Conservation (phyloP, 1,284 basidiomycete genomes). For the Neotropicomus parvogracilis region DNA sequence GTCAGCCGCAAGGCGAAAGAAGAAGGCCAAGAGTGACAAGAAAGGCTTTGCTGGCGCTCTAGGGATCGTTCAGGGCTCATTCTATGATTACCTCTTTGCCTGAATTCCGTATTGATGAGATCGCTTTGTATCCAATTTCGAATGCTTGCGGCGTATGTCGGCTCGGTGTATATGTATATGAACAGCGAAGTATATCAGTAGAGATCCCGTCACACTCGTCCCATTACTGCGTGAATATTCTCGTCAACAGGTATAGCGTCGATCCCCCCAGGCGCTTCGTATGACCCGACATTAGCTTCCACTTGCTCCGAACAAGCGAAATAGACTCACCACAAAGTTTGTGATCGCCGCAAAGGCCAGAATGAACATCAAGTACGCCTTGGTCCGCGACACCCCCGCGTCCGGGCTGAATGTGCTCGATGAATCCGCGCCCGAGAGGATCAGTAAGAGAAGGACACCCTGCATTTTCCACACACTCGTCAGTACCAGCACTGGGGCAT, state of each 20-base stretch:
- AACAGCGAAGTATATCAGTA: too few relatives aligned
- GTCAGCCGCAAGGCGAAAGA: constrained; percentile 9
- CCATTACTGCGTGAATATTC: constrained; percentile 58
- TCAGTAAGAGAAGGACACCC: constrained; percentile 71
- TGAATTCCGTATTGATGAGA: constrained; percentile 20
- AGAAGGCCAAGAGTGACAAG: constrained; percentile 17
- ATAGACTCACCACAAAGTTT: constrained; percentile 51
- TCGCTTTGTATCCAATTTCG: not conserved
- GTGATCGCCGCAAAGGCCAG: constrained; percentile 76
- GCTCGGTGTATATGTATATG: not conserved
- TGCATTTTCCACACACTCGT: constrained; percentile 28
- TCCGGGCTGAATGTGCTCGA: constrained; percentile 60
- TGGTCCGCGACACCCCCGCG: constrained; percentile 54
- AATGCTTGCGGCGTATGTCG: not conserved
- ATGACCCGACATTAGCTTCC: constrained; percentile 8
- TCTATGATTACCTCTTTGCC: constrained; percentile 43
- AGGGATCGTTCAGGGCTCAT: constrained; percentile 18
- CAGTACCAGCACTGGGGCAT: not conserved
- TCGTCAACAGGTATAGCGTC: constrained; percentile 58
- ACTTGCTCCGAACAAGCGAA: not conserved
- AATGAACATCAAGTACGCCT: constrained; percentile 77
- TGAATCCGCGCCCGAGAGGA: constrained; percentile 66
- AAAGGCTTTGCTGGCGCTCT: constrained; percentile 18
- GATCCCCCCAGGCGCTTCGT: constrained; percentile 58
- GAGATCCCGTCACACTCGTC: not conserved